A percentile compares a stretch with the other conserved stretches of the same genome.
These are phyloP conservation scores for Austroboletus eburneus DNA, from an alignment of 768 basidiomycete species.

Conservation along the genomic window DNA sequence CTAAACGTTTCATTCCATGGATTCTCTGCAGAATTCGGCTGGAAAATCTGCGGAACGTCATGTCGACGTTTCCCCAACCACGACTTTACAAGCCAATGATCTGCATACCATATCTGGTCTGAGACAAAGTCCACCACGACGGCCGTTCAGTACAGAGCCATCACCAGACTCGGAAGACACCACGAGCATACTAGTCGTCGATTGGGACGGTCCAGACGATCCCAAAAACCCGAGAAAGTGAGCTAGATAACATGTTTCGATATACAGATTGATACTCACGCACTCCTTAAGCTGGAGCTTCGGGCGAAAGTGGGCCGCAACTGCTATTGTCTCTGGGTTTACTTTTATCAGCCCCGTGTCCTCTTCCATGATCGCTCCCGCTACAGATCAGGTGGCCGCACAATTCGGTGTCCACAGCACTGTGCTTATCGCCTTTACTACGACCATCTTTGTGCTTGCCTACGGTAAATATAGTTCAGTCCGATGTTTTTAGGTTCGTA, in stretches of 20 bases:
- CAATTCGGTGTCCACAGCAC: slow-evolving; percentile 52
- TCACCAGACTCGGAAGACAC: background rate
- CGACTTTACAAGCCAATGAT: slow-evolving; percentile 9
- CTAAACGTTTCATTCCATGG: background rate
- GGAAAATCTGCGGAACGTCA: background rate
- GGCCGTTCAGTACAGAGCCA: background rate
- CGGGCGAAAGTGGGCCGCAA: slow-evolving; percentile 59
- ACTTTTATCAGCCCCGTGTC: slow-evolving; percentile 68
- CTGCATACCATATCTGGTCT: background rate
- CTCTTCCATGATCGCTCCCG: slow-evolving; percentile 74
- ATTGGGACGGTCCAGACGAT: slow-evolving; percentile 63
- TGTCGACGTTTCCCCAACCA: slow-evolving; percentile 2
- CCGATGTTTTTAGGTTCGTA: background rate
- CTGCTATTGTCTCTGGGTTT: slow-evolving; percentile 59
- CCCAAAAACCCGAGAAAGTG: slow-evolving; percentile 58
- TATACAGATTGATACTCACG: background rate
- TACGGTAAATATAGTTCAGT: slow-evolving; percentile 41
- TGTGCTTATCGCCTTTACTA: slow-evolving; percentile 51
- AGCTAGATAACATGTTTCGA: slow-evolving; percentile 1
- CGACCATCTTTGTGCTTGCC: slow-evolving; percentile 56
- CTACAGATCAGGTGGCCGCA: slow-evolving; percentile 44
- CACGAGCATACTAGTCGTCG: slow-evolving; percentile 34
- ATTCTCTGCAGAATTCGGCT: background rate
- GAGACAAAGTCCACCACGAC: background rate
- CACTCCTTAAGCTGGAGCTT: slow-evolving; percentile 48